Conservation (phyloP, 352 stramenopile species). For the Phytophthora agathidicida region DNA sequence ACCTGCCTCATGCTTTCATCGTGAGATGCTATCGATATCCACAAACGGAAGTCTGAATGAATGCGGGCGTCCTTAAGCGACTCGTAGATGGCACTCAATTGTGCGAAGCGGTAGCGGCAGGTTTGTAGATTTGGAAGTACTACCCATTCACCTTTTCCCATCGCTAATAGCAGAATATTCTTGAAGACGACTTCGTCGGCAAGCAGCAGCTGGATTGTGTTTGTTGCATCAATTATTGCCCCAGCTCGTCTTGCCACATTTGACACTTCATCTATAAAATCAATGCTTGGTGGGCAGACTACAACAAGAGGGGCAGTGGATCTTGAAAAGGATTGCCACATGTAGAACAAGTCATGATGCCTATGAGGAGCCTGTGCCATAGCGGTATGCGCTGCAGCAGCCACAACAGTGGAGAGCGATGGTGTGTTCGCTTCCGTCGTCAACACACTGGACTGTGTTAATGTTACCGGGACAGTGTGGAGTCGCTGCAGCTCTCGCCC, state of each 20-base stretch:
- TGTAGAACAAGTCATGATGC: slow-evolving; percentile 23
- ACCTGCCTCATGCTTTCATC: neutral
- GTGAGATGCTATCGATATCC: slow-evolving; percentile 39
- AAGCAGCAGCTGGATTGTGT: slow-evolving; percentile 25
- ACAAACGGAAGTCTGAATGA: slow-evolving; percentile 73
- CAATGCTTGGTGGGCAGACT: slow-evolving; percentile 23
- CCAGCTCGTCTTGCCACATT: slow-evolving; percentile 36
- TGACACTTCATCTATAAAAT: slow-evolving; percentile 45
- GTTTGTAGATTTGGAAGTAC: slow-evolving; percentile 51
- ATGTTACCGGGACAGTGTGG: neutral
- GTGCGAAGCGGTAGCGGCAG: slow-evolving; percentile 14
- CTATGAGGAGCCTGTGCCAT: slow-evolving; percentile 11
- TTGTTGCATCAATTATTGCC: slow-evolving; percentile 36
- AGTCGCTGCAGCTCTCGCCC: slow-evolving; percentile 21
- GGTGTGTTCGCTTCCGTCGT: neutral
- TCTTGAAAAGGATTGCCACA: slow-evolving; percentile 52
- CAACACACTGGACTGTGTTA: neutral
- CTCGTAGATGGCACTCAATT: slow-evolving; percentile 41
- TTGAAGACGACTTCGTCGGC: slow-evolving; percentile 38
- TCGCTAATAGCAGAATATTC: slow-evolving; percentile 34
- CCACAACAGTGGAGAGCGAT: slow-evolving; percentile 21
- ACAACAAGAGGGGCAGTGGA: slow-evolving; percentile 40
- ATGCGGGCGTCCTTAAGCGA: slow-evolving; percentile 27
- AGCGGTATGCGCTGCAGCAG: slow-evolving; percentile 15
- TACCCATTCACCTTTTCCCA: slow-evolving; percentile 62